Conservation (phyloP, 2,329 filamentous ascomycete species). For the Neofusicoccum cordaticola region DNA sequence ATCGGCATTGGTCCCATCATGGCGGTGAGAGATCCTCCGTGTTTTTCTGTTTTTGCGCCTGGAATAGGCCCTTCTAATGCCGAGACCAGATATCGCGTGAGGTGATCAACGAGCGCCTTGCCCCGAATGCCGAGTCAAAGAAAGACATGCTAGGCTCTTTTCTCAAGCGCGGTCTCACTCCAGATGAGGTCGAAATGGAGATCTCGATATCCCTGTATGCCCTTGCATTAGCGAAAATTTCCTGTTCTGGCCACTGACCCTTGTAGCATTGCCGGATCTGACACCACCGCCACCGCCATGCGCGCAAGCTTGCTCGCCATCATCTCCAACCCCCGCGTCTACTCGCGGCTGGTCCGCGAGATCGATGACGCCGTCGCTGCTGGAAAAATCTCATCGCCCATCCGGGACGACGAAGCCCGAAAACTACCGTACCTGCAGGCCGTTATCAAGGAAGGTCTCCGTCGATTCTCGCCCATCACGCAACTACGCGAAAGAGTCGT, state of each 20-base stretch:
- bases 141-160: constrained; percentile 56
- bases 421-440: constrained; percentile 46
- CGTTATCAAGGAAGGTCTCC: constrained; percentile 47
- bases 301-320: constrained; percentile 54
- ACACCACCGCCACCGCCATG: constrained; percentile 57
- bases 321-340: constrained; percentile 49
- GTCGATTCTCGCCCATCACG: constrained; percentile 42
- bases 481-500: constrained; percentile 33
- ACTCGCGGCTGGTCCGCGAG: constrained; percentile 47
- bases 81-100: constrained; percentile 32
- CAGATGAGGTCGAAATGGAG: constrained; percentile 45
- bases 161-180: constrained; percentile 40
- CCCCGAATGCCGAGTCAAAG: constrained; percentile 41
- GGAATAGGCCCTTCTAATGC: neutral
- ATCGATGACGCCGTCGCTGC: constrained; percentile 41
- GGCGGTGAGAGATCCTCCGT: constrained; percentile 11
- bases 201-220: constrained; percentile 48
- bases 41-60: neutral
- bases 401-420: constrained; percentile 41
- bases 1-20: constrained; percentile 22
- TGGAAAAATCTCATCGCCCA: constrained; percentile 40
- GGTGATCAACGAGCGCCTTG: constrained; percentile 48
- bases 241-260: neutral
- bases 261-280: constrained; percentile 42
- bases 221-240: constrained; percentile 9